Evolutionary conservation across 2,329 filamentous ascomycete species (phyloP).

Genomic region (Pestalotiopsis sp.): DNA sequence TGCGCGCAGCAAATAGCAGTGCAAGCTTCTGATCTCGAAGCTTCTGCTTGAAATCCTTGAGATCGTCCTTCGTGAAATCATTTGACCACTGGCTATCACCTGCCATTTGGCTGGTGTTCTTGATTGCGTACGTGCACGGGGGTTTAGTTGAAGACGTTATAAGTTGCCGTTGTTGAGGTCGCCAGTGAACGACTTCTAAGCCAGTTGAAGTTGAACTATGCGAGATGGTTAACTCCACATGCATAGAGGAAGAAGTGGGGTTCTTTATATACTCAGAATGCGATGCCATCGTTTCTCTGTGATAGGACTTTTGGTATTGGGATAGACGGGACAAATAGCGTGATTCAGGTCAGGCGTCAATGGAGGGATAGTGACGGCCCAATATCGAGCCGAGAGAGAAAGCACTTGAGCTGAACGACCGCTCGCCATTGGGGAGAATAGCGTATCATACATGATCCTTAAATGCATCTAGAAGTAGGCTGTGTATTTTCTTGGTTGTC

Average conservation of each 20-base stretch:
- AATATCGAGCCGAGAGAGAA: background rate
- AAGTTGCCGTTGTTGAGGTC: background rate
- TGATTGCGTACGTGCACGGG: background rate
- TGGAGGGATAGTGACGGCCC: background rate
- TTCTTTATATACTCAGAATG: background rate
- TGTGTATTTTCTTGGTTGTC: no score
- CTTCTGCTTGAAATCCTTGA: background rate
- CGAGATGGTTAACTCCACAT: background rate
- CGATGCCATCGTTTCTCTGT: background rate
- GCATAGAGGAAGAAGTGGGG: background rate
- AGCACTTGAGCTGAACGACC: no score
- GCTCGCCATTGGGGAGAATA: background rate
- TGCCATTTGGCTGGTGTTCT: background rate
- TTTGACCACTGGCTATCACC: no score
- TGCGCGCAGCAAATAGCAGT: background rate
- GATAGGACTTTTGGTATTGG: background rate
- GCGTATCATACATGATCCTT: background rate
- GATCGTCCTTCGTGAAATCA: background rate
- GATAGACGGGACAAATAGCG: background rate
- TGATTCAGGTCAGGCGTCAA: background rate
- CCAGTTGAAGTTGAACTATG: background rate
- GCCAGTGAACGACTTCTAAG: background rate
- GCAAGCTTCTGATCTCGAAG: background rate
- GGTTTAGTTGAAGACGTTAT: background rate
- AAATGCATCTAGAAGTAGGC: background rate